These are phyloP conservation scores for Penicillium glabrum DNA, from an alignment of 2,329 filamentous ascomycete genomes.

Conservation along the genomic window DNA sequence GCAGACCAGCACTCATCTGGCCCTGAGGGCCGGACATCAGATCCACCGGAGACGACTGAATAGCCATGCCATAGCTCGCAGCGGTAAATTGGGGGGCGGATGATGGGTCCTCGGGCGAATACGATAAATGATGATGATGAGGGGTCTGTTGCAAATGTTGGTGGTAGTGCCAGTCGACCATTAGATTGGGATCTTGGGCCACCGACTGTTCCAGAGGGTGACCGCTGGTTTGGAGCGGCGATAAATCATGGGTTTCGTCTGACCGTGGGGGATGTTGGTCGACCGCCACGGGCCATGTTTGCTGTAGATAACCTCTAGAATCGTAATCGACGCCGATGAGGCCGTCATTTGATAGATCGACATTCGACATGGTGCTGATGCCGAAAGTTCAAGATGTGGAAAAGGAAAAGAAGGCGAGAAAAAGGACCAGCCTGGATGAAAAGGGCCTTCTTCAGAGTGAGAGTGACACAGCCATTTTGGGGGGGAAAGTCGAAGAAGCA, in stretches of 20 bases:
- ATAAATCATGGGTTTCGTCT: constrained; percentile 41
- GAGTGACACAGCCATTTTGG: constrained; percentile 23
- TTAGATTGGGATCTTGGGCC: constrained; percentile 44
- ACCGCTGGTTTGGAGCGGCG: constrained; percentile 45
- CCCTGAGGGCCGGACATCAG: constrained; percentile 60
- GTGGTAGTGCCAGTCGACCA: constrained; percentile 47
- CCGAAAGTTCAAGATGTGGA: constrained; percentile 32
- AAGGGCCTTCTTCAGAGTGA: constrained; percentile 26
- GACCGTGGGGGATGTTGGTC: constrained; percentile 40
- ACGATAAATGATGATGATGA: constrained; percentile 39
- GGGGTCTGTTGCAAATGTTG: constrained; percentile 39
- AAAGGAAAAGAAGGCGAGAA: constrained; percentile 27
- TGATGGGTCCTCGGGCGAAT: constrained; percentile 53
- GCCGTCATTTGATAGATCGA: constrained; percentile 46
- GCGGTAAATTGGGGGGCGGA: constrained; percentile 55
- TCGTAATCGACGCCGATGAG: constrained; percentile 50
- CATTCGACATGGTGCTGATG: constrained; percentile 44
- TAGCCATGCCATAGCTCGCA: constrained; percentile 55
- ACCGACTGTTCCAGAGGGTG: constrained; percentile 45
- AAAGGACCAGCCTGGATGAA: constrained; percentile 33
- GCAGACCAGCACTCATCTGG: constrained; percentile 59
- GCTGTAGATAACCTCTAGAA: constrained; percentile 46
- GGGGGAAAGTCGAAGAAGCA: constrained; percentile 18
- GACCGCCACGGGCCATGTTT: constrained; percentile 45
- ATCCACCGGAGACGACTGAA: constrained; percentile 53